Evolutionary conservation across 179 eudicot species (phyloP).

Genomic region (Pouteria campechiana): DNA sequence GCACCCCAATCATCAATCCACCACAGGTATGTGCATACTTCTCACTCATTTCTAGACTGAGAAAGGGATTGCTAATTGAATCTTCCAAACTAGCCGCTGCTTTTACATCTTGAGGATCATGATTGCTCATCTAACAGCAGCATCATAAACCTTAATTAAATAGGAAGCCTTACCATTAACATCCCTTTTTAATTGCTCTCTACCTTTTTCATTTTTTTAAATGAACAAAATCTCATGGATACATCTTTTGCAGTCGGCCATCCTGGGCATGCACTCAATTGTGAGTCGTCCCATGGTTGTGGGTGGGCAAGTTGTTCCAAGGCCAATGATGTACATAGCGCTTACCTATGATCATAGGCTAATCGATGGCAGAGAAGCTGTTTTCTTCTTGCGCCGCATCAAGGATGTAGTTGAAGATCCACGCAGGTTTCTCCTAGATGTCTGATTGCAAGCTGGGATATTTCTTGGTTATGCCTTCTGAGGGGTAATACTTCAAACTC

Average conservation of each 20-base stretch:
- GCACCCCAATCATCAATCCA: conserved; percentile 96
- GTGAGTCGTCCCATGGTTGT: conserved; percentile 95
- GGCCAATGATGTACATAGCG: conserved; percentile 99
- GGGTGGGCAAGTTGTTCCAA: conserved; percentile 71
- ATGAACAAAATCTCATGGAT: not conserved
- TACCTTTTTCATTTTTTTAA: not conserved
- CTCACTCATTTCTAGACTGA: no score
- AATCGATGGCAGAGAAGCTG: conserved; percentile 99
- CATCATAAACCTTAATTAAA: no score
- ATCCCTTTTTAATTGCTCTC: no score
- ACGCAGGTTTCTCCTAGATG: conserved; percentile 84
- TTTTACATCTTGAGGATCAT: no score
- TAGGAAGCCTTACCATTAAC: no score
- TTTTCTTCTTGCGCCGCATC: conserved; percentile 84
- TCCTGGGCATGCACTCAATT: conserved; percentile 95
- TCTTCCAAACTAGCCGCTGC: no score
- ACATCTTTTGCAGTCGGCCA: conserved; percentile 61
- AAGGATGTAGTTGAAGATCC: conserved; percentile 99
- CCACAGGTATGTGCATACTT: conserved; percentile 94
- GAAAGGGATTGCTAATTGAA: no score
- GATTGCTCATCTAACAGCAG: no score
- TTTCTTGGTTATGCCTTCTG: no score
- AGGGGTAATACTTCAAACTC: no score
- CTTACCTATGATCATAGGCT: conserved; percentile 94
- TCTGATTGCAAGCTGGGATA: no score